Conservation (phyloP, 2,329 filamentous ascomycete species). For the Aspergillus fumigatus region DNA sequence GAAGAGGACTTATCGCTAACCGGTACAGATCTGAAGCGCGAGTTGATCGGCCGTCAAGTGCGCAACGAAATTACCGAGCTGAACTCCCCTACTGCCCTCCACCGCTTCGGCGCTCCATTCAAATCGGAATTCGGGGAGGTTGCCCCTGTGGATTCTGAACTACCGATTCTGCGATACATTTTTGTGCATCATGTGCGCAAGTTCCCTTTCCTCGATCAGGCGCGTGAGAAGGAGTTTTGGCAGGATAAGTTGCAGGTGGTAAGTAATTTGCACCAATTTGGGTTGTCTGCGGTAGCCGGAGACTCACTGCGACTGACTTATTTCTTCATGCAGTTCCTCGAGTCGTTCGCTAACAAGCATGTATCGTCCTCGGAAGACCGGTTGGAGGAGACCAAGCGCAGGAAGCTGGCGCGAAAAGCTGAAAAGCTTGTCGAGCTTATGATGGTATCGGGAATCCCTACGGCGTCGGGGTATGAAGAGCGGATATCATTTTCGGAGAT, state of each 20-base stretch:
- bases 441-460: conserved; percentile 98
- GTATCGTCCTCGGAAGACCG: conserved; percentile 96
- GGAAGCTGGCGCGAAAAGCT: conserved; percentile 86
- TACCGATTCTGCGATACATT: conserved; percentile 91
- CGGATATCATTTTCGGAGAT: conserved; percentile 94
- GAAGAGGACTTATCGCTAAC: conserved; percentile 6
- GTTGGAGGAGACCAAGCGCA: conserved; percentile 89
- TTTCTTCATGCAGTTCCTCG: conserved; percentile 65
- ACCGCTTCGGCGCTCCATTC: conserved; percentile 93
- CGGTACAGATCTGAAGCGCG: conserved; percentile 79
- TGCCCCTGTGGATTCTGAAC: conserved; percentile 84
- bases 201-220: conserved; percentile 95
- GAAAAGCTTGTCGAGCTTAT: conserved; percentile 96
- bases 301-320: conserved; percentile 1
- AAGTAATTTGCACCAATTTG: conserved; percentile 36
- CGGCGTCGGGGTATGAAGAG: conserved; percentile 95
- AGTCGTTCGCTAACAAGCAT: conserved; percentile 94
- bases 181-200: conserved; percentile 98
- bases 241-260: conserved; percentile 95
- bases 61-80: conserved; percentile 87
- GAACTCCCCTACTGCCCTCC: conserved; percentile 88
- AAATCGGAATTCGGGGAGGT: conserved; percentile 89
- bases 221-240: conserved; percentile 98
- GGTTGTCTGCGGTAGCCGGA: not conserved
- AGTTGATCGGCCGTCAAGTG: conserved; percentile 86